Evolutionary conservation across 129 eudicot genomes (phyloP).

Genomic region (Pulicaria dysenterica): DNA sequence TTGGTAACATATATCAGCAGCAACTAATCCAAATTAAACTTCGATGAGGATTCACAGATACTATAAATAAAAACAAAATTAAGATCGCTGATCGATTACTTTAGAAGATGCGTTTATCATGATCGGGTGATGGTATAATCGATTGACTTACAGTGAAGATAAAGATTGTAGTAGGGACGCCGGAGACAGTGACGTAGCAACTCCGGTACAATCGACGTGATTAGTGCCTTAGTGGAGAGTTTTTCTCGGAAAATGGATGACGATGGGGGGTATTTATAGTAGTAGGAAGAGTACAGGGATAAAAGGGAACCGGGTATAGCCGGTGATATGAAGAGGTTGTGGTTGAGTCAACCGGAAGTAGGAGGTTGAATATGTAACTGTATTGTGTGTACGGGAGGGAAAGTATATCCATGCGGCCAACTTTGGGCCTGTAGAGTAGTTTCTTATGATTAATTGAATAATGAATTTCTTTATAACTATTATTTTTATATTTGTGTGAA

Average conservation of each 20-base stretch:
- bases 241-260: constrained; percentile 23
- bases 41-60: background rate
- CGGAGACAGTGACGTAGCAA: constrained; percentile 27
- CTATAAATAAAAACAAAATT: background rate
- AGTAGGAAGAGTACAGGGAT: constrained; percentile 11
- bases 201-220: constrained; percentile 17
- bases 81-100: background rate
- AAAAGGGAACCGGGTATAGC: constrained; percentile 30
- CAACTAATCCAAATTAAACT: constrained; percentile 1
- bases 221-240: constrained; percentile 37
- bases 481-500: too few species aligned
- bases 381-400: constrained; percentile 34
- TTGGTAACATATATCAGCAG: background rate
- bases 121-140: constrained; percentile 9
- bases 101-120: background rate
- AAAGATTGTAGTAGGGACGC: background rate
- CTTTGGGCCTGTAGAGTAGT: constrained; percentile 41
- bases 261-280: constrained; percentile 25
- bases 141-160: constrained; percentile 31
- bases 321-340: constrained; percentile 15
- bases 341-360: constrained; percentile 27
- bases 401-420: constrained; percentile 37
- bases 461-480: too few species aligned
- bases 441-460: too few species aligned
- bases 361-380: constrained; percentile 27